These are phyloP conservation scores for Penicillium waksmanii DNA, from an alignment of 495 filamentous ascomycete genomes.

Conservation along the genomic window DNA sequence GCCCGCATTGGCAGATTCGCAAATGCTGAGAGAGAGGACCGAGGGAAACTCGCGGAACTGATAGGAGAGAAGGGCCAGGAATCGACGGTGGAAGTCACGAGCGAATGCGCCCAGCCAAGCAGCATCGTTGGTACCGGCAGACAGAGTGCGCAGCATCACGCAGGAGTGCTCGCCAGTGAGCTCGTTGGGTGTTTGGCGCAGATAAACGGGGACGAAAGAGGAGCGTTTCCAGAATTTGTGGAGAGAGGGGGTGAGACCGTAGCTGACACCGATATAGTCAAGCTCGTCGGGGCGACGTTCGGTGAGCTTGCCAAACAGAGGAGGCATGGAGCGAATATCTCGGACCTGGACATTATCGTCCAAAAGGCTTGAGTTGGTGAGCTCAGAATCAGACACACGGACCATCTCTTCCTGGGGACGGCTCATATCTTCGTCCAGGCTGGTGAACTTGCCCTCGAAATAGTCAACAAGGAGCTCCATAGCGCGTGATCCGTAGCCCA, in stretches of 20 bases:
- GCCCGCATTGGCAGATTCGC: conserved; percentile 81
- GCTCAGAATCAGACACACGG: conserved; percentile 82
- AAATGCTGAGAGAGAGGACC: conserved; percentile 80
- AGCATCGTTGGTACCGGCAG: conserved; percentile 62
- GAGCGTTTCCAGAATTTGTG: conserved; percentile 97
- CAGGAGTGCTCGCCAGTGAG: conserved; percentile 97
- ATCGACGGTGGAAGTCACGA: conserved; percentile 89
- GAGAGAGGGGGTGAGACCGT: conserved; percentile 83
- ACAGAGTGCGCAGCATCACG: conserved; percentile 86
- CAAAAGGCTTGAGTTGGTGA: conserved; percentile 75
- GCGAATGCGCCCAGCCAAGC: conserved; percentile 89
- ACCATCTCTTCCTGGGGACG: conserved; percentile 62
- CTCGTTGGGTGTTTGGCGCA: conserved; percentile 94
- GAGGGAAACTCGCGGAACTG: conserved; percentile 88
- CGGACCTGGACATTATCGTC: conserved; percentile 88
- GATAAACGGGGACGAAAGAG: conserved; percentile 87
- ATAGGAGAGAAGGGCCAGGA: conserved; percentile 85
- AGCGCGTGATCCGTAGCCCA: conserved; percentile 93
- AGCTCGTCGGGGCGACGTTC: conserved; percentile 80
- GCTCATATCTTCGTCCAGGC: conserved; percentile 66
- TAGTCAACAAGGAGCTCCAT: conserved; percentile 85
- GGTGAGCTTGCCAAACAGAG: conserved; percentile 85
- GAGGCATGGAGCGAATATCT: conserved; percentile 89
- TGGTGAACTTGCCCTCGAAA: conserved; percentile 92
- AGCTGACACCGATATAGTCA: conserved; percentile 95